Percentiles rank a stretch among this genome's conserved stretches.
phyloP scores from a whole-genome alignment of 306 rosid genomes.

The Urtica urens region DNA sequence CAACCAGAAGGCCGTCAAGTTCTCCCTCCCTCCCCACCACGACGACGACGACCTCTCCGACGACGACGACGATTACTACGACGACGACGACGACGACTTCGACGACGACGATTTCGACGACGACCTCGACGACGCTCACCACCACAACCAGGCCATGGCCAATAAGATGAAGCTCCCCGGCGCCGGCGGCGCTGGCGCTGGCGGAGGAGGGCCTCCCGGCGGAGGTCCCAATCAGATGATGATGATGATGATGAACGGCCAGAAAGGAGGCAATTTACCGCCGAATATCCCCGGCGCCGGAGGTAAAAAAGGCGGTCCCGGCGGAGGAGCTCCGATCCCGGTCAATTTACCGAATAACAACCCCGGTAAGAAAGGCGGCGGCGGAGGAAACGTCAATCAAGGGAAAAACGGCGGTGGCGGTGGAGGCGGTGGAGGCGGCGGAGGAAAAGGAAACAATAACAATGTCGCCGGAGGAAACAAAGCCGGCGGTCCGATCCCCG shows the following conservation, averaged over 20 bases:
- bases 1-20: conserved; percentile 44
- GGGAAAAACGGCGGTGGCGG: conserved; percentile 1
- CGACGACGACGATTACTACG: conserved; percentile 29
- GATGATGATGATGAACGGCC: conserved; percentile 39
- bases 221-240: conserved; percentile 35
- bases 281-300: neutral
- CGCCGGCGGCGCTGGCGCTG: conserved; percentile 25
- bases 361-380: conserved; percentile 4
- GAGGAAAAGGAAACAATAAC: conserved; percentile 1
- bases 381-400: neutral
- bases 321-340: neutral
- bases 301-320: conserved; percentile 4
- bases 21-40: conserved; percentile 28
- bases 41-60: conserved; percentile 42
- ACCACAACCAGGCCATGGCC: conserved; percentile 32
- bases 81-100: conserved; percentile 28
- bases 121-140: conserved; percentile 37
- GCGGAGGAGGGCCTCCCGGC: too few species aligned
- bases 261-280: conserved; percentile 21
- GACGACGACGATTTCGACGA: conserved; percentile 34
- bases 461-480: neutral
- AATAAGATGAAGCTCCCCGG: conserved; percentile 25
- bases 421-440: conserved; percentile 14
- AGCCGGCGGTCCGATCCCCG: neutral
- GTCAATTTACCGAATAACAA: neutral